Evolutionary conservation across 2,329 filamentous ascomycete species (phyloP), one percentile per base, ranked within the genome.

Genomic region (Camillea tinctor): DNA sequence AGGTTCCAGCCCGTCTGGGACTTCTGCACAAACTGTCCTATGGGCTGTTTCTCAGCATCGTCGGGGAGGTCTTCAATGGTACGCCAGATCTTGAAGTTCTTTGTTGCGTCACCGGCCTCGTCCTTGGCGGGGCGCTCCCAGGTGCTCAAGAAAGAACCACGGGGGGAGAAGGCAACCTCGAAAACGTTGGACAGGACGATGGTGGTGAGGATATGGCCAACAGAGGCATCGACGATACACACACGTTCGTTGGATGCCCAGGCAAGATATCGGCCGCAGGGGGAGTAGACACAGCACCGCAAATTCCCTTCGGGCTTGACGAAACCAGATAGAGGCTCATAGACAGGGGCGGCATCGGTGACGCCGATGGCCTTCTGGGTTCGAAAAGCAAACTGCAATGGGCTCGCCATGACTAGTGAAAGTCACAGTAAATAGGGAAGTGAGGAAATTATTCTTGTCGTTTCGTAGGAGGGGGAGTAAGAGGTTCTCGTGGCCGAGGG

Each of bases 11-110:
- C 92, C 52, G 90, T 92, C 81, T 96, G 92, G 66, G 88, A 90
- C 83, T 97, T 97, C 78, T 99, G 95, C 67, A 99, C 95, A 75
- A 96, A 99, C 71, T 88, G 85, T 65, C 93, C 94, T 52, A 97
- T 84, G 26, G 93, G 88, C 70, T 88, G 82, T 77, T 91, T 90
- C 67, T 89, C 85, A 62, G 78, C 79, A 54, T 78, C 85, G 52
- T 84, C 84, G 52, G 86, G 79, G 13, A 82, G 75, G 8, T 90
- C 87, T 72, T 94, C 90, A 58, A 92, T 79, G 40, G 91, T 93
- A 73, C 88, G 88, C 95, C 95, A 99, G 69, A 99, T 89, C 83
- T 97, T 98, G 66, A 99, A 81, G 75, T 99, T 99, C 85, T 97
- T 97, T 69, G 87, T 89, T 52, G 95, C 93, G 76, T 97, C 92